Evolutionary conservation across 73 alveolate species (phyloP), one percentile per base, ranked within the genome.

Genomic region (Stentor coeruleus): DNA sequence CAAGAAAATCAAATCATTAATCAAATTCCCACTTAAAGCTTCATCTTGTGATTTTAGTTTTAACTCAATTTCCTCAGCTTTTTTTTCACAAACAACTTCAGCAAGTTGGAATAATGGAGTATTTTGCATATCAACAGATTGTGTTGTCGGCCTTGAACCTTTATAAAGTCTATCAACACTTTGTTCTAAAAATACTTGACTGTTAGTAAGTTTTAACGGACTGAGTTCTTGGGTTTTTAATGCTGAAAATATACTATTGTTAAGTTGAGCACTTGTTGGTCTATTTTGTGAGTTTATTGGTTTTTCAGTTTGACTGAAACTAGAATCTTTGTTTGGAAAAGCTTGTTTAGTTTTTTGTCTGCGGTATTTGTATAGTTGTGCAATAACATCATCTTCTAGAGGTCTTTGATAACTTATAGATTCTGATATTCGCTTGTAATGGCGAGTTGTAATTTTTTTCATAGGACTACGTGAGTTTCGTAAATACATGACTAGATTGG

Each of bases 61-160:
- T 37, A 11, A 14, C 33, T 66, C 79, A 26, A 66, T 26, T 33
- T 66, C 49, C n/a, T 28, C 15, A 20, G 11, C 79, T 66, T 66
- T 66, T 66, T 66, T 66, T 11, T 66, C 37, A 2, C 79, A 20
- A 66, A 66, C 79, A 26, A 66, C n/a, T 20, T 66, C 79, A 20
- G 79, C 79, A 31, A 20, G 37, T 66, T 66, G n/a, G 39, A 1
- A 66, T 11, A 66, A 20, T 26, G 37, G 15, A 20, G 41, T 20
- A 1, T 66, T 31, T 33, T 66, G 40, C 14, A 20, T 26, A 11
- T 66, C 37, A 20, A 0, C n/a, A 26, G n/a, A 31, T 40, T 66
- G n/a, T 20, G n/a, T 20, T 11, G 14, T 20, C 14, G 37, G n/a
- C 37, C 79, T 66, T 20, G 79, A 20, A 20, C 79, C 79, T 66